Percentiles rank a stretch among this genome's conserved stretches.
These are phyloP conservation scores for Exophiala xenobiotica DNA, from an alignment of 2,329 filamentous ascomycete species.

Conservation along the genomic window DNA sequence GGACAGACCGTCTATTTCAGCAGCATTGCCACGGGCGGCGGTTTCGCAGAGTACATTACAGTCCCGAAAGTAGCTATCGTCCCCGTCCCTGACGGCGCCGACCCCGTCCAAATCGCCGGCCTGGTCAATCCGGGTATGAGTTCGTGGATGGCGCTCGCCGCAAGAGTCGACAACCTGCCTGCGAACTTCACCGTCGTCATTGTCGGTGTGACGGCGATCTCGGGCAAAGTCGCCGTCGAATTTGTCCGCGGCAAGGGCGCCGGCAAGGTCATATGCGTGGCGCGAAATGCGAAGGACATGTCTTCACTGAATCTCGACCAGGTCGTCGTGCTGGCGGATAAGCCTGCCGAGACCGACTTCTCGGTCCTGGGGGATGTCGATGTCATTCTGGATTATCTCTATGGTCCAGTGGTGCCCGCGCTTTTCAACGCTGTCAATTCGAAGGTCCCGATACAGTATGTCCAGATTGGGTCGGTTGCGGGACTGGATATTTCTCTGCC, in stretches of 20 bases:
- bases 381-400: slow-evolving; percentile 59
- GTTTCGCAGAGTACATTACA: slow-evolving; percentile 41
- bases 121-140: slow-evolving; percentile 57
- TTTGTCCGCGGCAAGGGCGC: slow-evolving; percentile 53
- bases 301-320: slow-evolving; percentile 48
- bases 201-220: slow-evolving; percentile 54
- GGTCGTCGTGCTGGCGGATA: slow-evolving; percentile 43
- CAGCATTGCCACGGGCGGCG: slow-evolving; percentile 33
- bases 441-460: slow-evolving; percentile 51
- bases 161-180: slow-evolving; percentile 41
- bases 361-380: slow-evolving; percentile 47
- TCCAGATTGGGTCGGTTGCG: slow-evolving; percentile 53
- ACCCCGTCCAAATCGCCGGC: slow-evolving; percentile 51
- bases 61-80: slow-evolving; percentile 42
- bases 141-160: slow-evolving; percentile 58
- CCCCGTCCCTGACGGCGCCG: slow-evolving; percentile 46
- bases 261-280: slow-evolving; percentile 52
- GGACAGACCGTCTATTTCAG: slow-evolving; percentile 54
- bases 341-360: slow-evolving; percentile 43
- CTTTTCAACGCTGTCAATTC: slow-evolving; percentile 45
- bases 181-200: slow-evolving; percentile 51
- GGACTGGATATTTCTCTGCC: slow-evolving; percentile 43
- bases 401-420: slow-evolving; percentile 47
- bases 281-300: slow-evolving; percentile 48
- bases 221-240: slow-evolving; percentile 52